Percentiles rank a stretch among this genome's conserved stretches.
phyloP scores from a whole-genome alignment of 148 eudicot species.

The Vaccinium vitisidaea region DNA sequence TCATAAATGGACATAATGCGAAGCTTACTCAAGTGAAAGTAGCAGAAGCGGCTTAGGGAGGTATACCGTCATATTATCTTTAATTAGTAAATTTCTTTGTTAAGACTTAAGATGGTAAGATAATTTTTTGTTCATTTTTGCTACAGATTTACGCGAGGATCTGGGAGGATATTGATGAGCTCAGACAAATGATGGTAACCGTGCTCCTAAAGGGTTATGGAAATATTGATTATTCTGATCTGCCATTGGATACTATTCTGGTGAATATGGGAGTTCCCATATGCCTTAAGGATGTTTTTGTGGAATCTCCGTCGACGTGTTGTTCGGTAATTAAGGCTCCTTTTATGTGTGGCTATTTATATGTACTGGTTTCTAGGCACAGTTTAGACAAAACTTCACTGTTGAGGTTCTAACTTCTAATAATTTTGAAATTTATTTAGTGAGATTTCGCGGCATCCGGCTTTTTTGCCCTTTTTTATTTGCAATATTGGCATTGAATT shows the following conservation, averaged over 20 bases:
- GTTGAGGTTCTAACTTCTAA: too few relatives aligned
- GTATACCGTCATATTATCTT: neutral
- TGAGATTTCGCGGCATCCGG: too few relatives aligned
- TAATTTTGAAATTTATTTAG: too few relatives aligned
- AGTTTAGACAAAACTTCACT: too few relatives aligned
- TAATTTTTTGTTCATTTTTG: too few relatives aligned
- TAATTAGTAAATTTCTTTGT: neutral
- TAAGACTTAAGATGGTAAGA: neutral
- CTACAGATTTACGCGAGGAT: neutral
- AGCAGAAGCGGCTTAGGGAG: neutral
- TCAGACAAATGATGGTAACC: neutral
- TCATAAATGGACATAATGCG: too few relatives aligned
- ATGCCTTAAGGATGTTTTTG: neutral
- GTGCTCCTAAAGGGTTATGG: neutral
- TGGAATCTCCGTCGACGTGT: neutral
- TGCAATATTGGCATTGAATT: neutral
- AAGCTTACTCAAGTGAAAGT: neutral
- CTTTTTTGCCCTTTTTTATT: neutral
- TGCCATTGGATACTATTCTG: too few relatives aligned
- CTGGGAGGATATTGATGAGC: neutral
- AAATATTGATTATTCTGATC: too few relatives aligned
- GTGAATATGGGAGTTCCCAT: neutral
- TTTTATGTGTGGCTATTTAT: too few relatives aligned
- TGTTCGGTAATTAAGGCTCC: neutral
- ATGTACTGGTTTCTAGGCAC: too few relatives aligned